Evolutionary conservation across 345 rosid genomes (phyloP).

Genomic region (Eucalyptus pauciflora): DNA sequence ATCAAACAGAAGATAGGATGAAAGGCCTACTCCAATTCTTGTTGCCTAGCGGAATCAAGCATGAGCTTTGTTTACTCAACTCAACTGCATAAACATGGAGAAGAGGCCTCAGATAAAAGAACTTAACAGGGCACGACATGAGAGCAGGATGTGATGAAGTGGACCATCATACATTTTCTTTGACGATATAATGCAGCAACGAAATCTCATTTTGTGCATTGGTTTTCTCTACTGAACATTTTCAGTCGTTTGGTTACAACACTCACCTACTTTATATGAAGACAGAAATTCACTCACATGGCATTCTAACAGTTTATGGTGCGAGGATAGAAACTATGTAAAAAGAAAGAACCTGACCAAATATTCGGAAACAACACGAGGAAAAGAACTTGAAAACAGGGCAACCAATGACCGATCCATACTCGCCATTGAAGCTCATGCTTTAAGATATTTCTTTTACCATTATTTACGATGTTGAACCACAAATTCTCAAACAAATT

Average conservation of each 20-base stretch:
- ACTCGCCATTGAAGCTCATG: not conserved
- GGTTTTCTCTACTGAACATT: not conserved
- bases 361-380: not conserved
- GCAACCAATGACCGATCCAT: not conserved
- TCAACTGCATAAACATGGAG: slow-evolving; percentile 16
- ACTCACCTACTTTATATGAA: not conserved
- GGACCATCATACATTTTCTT: not conserved
- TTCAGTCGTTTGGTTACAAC: not conserved
- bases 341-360: not conserved
- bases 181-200: not conserved
- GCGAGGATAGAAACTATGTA: not conserved
- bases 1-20: no score
- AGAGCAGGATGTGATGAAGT: no score
- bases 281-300: not conserved
- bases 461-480: not conserved
- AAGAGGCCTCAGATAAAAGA: not conserved
- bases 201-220: not conserved
- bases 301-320: not conserved
- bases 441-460: not conserved
- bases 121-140: not conserved
- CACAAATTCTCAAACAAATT: not conserved
- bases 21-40: no score
- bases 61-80: slow-evolving; percentile 33
- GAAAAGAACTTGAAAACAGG: not conserved
- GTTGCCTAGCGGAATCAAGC: slow-evolving; percentile 9